Evolutionary conservation across 371 early-diverging fungal species (phyloP).

Genomic region (Mortierella sp.): DNA sequence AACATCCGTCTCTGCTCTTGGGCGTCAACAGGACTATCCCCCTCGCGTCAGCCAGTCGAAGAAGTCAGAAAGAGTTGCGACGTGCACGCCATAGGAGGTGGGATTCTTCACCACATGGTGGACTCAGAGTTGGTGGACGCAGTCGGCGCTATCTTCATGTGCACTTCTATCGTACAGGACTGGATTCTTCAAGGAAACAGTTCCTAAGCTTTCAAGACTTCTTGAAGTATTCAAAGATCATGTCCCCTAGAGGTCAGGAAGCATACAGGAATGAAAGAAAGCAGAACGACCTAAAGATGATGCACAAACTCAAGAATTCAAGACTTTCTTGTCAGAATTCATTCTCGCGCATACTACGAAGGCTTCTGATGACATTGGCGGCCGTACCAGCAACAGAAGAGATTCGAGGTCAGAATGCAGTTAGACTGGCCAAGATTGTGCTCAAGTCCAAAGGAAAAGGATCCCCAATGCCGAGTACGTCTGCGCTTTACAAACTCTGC

Average conservation of each 20-base stretch:
- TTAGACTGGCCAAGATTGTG: constrained; percentile 14
- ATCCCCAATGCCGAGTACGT: constrained; percentile 17
- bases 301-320: no score
- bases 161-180: constrained; percentile 16
- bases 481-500: constrained; percentile 1
- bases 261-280: constrained; percentile 4
- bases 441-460: constrained; percentile 13
- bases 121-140: background rate
- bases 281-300: constrained; percentile 1
- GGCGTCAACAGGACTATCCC: background rate
- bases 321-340: constrained; percentile 4
- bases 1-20: constrained; percentile 20
- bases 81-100: background rate
- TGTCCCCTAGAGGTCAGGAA: constrained; percentile 4
- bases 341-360: background rate
- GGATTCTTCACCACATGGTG: background rate
- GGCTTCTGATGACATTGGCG: background rate
- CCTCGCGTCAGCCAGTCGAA: background rate
- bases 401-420: background rate
- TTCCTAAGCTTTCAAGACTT: constrained; percentile 35
- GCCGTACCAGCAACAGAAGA: background rate
- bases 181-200: constrained; percentile 1
- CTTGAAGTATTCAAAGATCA: constrained; percentile 6
- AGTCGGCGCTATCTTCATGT: constrained; percentile 22
- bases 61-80: background rate